A percentile compares a stretch with the other conserved stretches of the same genome.
Conservation (phyloP, 2,329 filamentous ascomycete genomes). For the Neonectria neomacrospora region DNA sequence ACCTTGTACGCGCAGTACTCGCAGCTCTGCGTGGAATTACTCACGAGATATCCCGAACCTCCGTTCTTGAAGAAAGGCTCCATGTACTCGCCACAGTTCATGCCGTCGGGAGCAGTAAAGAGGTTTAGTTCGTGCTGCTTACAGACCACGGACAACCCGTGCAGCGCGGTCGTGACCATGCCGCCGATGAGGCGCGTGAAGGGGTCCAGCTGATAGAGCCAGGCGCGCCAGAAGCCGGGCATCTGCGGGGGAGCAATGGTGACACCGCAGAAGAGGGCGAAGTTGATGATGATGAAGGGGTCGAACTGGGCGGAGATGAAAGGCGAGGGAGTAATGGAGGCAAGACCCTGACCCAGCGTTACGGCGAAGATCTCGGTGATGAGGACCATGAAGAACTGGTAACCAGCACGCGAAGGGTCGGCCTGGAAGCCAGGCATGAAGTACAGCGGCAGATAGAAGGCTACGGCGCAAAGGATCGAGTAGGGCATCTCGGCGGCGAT, state of each 20-base stretch:
- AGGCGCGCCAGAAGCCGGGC: constrained; percentile 78
- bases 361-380: constrained; percentile 88
- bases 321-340: constrained; percentile 79
- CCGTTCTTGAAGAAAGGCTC: constrained; percentile 54
- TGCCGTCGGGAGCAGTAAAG: constrained; percentile 70
- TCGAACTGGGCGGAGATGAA: constrained; percentile 85
- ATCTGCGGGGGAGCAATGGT: constrained; percentile 82
- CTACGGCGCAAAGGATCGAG: constrained; percentile 80
- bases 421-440: constrained; percentile 81
- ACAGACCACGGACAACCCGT: constrained; percentile 63
- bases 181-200: constrained; percentile 73
- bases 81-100: constrained; percentile 43
- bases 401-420: constrained; percentile 75
- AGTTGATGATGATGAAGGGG: constrained; percentile 84
- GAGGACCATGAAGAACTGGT: constrained; percentile 87
- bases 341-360: constrained; percentile 80
- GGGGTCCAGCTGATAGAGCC: constrained; percentile 73
- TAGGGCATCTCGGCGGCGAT: constrained; percentile 89
- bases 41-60: constrained; percentile 77
- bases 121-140: constrained; percentile 65
- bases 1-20: constrained; percentile 84
- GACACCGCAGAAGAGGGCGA: constrained; percentile 88
- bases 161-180: constrained; percentile 72
- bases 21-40: constrained; percentile 74
- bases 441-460: constrained; percentile 86